These are phyloP conservation scores for Silybum marianum DNA, from an alignment of 129 eudicot genomes.

Conservation along the genomic window DNA sequence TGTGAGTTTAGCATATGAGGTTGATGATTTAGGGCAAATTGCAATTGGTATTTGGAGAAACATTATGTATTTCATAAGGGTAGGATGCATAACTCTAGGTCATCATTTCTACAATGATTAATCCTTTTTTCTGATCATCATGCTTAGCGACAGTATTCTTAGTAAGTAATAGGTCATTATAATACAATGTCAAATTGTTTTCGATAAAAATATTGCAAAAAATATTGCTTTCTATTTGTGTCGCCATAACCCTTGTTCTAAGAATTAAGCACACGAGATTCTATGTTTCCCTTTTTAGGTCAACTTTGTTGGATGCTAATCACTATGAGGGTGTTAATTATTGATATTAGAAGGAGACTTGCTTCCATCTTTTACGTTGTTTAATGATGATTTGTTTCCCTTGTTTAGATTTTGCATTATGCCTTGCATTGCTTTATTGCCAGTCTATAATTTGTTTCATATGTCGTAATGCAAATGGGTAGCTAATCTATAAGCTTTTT, in stretches of 20 bases:
- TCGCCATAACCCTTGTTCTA: not conserved
- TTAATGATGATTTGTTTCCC: not conserved
- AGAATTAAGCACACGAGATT: not conserved
- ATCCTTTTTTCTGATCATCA: not conserved
- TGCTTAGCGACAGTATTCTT: not conserved
- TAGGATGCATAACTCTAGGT: not conserved
- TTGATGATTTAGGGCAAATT: slow-evolving; percentile 11
- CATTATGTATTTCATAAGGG: not conserved
- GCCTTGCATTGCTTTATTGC: not conserved
- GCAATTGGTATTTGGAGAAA: slow-evolving; percentile 12
- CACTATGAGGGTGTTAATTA: not conserved
- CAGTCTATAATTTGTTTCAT: not conserved
- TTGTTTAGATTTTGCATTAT: not conserved
- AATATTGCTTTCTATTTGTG: not conserved
- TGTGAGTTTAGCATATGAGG: slow-evolving; percentile 15
- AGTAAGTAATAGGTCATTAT: not conserved
- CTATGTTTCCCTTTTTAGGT: not conserved
- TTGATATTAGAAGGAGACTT: slow-evolving; percentile 14
- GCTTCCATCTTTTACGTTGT: not conserved
- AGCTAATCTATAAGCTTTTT: not conserved
- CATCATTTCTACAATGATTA: slow-evolving; percentile 1
- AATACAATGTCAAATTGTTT: not conserved
- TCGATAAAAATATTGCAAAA: not conserved
- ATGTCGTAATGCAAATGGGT: not conserved
- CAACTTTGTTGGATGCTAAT: slow-evolving; percentile 2